phyloP scores from a whole-genome alignment of 495 filamentous ascomycete species.

The Cercophora scortea region DNA sequence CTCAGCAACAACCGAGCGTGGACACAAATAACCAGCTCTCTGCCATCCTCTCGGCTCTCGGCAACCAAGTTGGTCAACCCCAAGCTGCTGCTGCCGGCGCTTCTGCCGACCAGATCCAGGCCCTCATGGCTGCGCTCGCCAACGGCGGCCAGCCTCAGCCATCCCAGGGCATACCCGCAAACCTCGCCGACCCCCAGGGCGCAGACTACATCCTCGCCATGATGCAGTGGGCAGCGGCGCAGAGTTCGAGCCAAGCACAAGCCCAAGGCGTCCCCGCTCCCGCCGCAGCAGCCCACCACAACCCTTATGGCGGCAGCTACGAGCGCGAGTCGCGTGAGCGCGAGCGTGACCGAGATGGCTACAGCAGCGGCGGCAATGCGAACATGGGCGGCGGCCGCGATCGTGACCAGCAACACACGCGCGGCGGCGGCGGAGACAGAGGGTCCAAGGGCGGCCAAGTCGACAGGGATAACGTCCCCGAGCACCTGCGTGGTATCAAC shows the following conservation, averaged over 20 bases:
- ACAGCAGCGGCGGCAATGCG: slow-evolving; percentile 8
- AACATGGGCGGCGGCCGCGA: slow-evolving; percentile 9
- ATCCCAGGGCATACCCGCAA: background rate
- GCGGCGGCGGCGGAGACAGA: background rate
- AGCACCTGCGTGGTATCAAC: slow-evolving; percentile 35
- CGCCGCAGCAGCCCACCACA: background rate
- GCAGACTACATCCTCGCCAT: slow-evolving; percentile 14
- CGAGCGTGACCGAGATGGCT: slow-evolving; percentile 8
- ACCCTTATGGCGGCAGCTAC: background rate
- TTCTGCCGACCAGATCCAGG: slow-evolving; percentile 10
- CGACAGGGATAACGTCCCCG: slow-evolving; percentile 11
- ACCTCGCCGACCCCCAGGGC: slow-evolving; percentile 8
- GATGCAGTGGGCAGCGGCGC: slow-evolving; percentile 12
- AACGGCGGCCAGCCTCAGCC: slow-evolving; percentile 5
- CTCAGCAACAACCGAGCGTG: slow-evolving; percentile 8
- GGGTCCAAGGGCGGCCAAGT: background rate
- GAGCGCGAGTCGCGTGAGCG: background rate
- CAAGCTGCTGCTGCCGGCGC: slow-evolving; percentile 3
- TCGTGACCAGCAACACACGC: slow-evolving; percentile 9
- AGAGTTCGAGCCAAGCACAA: background rate
- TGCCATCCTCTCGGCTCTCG: slow-evolving; percentile 17
- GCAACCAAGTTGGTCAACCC: slow-evolving; percentile 7
- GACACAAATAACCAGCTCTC: slow-evolving; percentile 11
- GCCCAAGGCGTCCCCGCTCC: background rate
- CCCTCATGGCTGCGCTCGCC: slow-evolving; percentile 13